These are phyloP conservation scores for Mycena galericulata DNA, from an alignment of 768 basidiomycete species.

Conservation along the genomic window DNA sequence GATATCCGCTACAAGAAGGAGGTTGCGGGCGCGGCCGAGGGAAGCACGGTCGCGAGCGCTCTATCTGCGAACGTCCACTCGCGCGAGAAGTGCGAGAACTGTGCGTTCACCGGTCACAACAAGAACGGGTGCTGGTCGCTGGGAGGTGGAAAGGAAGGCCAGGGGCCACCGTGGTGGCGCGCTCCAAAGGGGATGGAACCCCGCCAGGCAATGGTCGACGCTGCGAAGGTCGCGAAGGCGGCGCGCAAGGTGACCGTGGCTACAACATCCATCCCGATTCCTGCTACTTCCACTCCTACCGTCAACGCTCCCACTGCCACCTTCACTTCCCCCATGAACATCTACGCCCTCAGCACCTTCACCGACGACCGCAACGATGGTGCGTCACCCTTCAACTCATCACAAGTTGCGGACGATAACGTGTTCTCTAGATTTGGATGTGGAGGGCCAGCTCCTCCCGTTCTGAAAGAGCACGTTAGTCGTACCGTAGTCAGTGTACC, in stretches of 20 bases:
- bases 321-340: background rate
- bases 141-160: conserved; percentile 45
- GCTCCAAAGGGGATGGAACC: background rate
- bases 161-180: conserved; percentile 18
- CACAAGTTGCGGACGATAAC: background rate
- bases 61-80: background rate
- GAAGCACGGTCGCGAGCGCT: background rate
- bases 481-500: background rate
- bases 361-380: background rate
- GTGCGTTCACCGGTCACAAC: conserved; percentile 30
- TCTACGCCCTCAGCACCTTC: background rate
- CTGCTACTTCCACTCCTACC: background rate
- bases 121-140: conserved; percentile 39
- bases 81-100: conserved; percentile 33
- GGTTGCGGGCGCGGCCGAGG: too few relatives aligned
- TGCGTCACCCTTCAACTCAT: background rate
- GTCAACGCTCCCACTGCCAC: background rate
- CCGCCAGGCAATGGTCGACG: background rate
- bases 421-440: background rate
- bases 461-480: conserved; percentile 11
- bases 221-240: background rate
- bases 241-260: background rate
- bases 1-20: too few relatives aligned
- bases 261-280: background rate
- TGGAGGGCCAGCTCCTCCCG: conserved; percentile 17